These are phyloP conservation scores for Apiospora koreana DNA, from an alignment of 2,329 filamentous ascomycete species.

Conservation along the genomic window DNA sequence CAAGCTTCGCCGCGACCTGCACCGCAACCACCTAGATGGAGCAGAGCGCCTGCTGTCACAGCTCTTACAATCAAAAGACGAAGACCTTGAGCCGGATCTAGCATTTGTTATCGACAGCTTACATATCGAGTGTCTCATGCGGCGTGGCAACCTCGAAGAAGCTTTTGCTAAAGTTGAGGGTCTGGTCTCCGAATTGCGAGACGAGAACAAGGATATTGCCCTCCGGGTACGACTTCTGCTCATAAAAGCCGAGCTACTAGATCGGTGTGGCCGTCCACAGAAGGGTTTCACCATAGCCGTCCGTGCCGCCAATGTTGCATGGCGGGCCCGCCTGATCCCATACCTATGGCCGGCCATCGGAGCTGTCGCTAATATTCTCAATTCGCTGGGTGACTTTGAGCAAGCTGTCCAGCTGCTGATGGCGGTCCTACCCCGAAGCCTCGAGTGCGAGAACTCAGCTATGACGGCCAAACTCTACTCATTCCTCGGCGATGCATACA, in stretches of 20 bases:
- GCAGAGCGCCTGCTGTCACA: conserved; percentile 53
- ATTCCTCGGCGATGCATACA: conserved; percentile 72
- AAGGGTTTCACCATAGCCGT: conserved; percentile 77
- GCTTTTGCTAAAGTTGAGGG: conserved; percentile 51
- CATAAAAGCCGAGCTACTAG: conserved; percentile 71
- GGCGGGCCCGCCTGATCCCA: conserved; percentile 67
- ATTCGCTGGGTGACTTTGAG: conserved; percentile 69
- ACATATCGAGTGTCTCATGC: conserved; percentile 52
- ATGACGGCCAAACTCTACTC: conserved; percentile 69
- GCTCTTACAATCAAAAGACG: conserved; percentile 51
- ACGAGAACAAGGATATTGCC: conserved; percentile 56
- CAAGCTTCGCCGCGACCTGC: conserved; percentile 63
- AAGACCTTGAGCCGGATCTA: conserved; percentile 55
- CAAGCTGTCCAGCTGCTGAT: conserved; percentile 66
- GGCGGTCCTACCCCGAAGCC: conserved; percentile 71
- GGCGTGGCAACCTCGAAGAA: conserved; percentile 46
- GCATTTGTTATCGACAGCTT: conserved; percentile 52
- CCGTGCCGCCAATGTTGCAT: conserved; percentile 72
- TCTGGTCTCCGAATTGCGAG: conserved; percentile 42
- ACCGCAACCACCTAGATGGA: conserved; percentile 53
- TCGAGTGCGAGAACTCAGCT: conserved; percentile 68
- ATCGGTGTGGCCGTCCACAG: conserved; percentile 67
- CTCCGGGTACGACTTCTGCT: conserved; percentile 72
- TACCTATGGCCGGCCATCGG: conserved; percentile 74
- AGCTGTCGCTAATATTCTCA: conserved; percentile 67